These are phyloP conservation scores for Skeletonema grethae DNA, from an alignment of 108 stramenopile genomes.

Conservation along the genomic window DNA sequence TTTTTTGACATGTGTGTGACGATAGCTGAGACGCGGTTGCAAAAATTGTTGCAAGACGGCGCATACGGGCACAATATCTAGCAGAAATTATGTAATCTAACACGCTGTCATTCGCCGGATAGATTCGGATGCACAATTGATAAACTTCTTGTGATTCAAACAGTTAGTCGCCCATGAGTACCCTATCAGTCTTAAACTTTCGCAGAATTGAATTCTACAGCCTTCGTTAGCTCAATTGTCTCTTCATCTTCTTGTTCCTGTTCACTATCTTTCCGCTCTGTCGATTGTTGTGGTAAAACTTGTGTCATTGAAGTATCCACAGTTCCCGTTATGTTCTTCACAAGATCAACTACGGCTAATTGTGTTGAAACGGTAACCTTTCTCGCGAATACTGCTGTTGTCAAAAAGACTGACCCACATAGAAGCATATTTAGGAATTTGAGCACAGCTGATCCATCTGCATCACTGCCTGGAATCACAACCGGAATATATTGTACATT, in stretches of 20 bases:
- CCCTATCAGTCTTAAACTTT: neutral
- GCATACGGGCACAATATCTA: too few relatives aligned
- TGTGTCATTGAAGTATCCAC: slow-evolving; percentile 1
- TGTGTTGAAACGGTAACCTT: slow-evolving; percentile 66
- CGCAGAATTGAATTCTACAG: neutral
- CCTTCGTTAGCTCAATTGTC: neutral
- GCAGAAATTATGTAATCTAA: too few relatives aligned
- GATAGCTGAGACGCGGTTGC: too few relatives aligned
- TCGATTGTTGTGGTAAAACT: slow-evolving; percentile 6
- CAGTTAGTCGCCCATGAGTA: too few relatives aligned
- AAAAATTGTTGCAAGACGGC: too few relatives aligned
- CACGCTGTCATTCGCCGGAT: too few relatives aligned
- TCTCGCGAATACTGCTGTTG: slow-evolving; percentile 58
- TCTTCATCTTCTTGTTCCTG: neutral
- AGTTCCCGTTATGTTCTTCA: slow-evolving; percentile 35
- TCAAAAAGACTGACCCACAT: slow-evolving; percentile 59
- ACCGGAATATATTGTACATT: slow-evolving; percentile 75
- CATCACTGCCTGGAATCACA: slow-evolving; percentile 62
- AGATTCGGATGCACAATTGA: too few relatives aligned
- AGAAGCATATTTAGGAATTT: slow-evolving; percentile 66
- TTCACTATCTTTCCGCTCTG: neutral
- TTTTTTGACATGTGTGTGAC: too few relatives aligned
- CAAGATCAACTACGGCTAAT: slow-evolving; percentile 51
- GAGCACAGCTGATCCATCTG: slow-evolving; percentile 48
- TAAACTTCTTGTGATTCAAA: too few relatives aligned